Base-by-base conservation (phyloP, 305 asterid genomes). In the Solanum hybrid region DNA sequence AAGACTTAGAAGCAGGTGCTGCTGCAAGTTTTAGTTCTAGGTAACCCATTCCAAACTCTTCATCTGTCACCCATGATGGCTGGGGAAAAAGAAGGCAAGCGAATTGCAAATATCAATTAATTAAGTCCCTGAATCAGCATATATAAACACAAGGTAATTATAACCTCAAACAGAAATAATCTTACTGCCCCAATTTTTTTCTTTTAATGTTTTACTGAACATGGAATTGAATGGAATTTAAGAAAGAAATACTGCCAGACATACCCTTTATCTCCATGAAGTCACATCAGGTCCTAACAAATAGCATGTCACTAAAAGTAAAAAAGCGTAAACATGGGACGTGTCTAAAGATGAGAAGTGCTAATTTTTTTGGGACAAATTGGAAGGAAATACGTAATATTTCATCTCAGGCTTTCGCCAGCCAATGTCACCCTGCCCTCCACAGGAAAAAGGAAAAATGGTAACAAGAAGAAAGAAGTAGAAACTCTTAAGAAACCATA, bases 41-140 rank as follows among this genome's bases (percentile, higher is more conserved):
- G 93, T 92, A 95, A 91, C 99, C 99, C 99, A 97, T 98, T 91
- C 99, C 98, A 93, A 98, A 98, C 92, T 97, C 99, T 90, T 98
- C 99, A 92, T 98, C 99, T 10, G 99, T 95, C 87, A 98, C 99
- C 99, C 99, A 98, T 46, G 98, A 96, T 76, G 99, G 92, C 99
- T 97, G 97, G 90, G 90, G 86, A 79, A 89, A 92, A 38, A 90
- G 88, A 87, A 37, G 78, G 71, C 64, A 84, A 86, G 86, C 51
- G 91, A 20, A 77, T 69, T 89, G 29, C 89, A 56, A 60, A 56
- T 31, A 56, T 31, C 36, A 78, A 32, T 46, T 26, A 78, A 88
- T 14, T 71, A 69, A 60, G 91, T 87, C 89, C 71, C 88, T n/a
- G 78, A 86, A 88, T 22, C 32, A 84, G 75, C 31, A 37, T 20